Evolutionary conservation across 176 grass and related monocot species (phyloP), one percentile per base, ranked within the genome.

Genomic region (Aegilops sharonensis): DNA sequence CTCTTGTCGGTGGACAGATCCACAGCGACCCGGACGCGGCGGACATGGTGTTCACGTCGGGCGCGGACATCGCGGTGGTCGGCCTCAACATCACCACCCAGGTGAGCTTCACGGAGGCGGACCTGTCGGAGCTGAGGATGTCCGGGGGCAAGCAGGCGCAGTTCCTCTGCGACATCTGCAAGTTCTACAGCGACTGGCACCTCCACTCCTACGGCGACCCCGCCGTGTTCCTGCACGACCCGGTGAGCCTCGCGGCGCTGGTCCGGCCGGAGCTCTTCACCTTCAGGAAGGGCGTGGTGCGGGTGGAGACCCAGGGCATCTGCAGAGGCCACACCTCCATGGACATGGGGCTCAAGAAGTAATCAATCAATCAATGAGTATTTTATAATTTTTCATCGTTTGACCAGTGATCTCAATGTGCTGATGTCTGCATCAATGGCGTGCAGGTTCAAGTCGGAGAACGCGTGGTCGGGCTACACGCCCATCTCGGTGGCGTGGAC

Each of bases 41-140:
- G 5, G 95, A 98, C 61, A 91, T 94, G 59, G 95, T 98, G 34
- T 95, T 98, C 75, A 98, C 93, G 57, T 95, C 79, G n/a, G 95
- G 95, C 4, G 90, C 95, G 10, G 86, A 98, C 45, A 88, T 95
- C 79, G 87, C 29, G 30, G 95, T 94, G 11, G 91, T 98, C 50
- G 95, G 93, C 34, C 91, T 98, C 15, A 98, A 98, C 75, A 94
- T 94, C 68, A 98, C 95, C 21, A 94, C 81, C 7, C 91, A 98
- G 87, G 88, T 95, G 78, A 74, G 78, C 32, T 89, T 95, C 14
- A 91, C 88, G 87, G 91, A 87, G 72, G 84, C 39, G 18, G 93
- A 95, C 76, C 73, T 98, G 4, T 37, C 83, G 69, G 87, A 98
- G 62, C 36, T 98, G 29, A 94, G 90, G 54, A 92, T 86, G 29